Evolutionary conservation across 257 asterid species (phyloP), one percentile per base, ranked within the genome.

Genomic region (Solanum sitiens): DNA sequence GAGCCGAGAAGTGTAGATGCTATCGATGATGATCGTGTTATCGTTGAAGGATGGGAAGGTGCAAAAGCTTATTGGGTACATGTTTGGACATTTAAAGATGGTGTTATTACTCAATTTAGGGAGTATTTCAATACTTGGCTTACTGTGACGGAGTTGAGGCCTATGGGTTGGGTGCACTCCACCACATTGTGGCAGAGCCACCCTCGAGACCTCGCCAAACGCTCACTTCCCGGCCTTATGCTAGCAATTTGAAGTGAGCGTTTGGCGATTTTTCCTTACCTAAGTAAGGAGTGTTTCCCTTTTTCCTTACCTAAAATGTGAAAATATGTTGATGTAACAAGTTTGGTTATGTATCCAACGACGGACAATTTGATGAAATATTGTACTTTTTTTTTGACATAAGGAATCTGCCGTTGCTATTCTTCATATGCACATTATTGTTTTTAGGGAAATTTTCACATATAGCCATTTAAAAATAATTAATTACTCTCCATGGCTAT

Each of bases 81-180:
- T 72, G 98, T 94, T 37, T 96, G 99, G 99, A 95, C 94, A 6
- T 74, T 96, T 9, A 90, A 92, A 89, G 93, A 92, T 39, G 98
- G 99, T 2, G 47, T 93, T 21, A 94, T 95, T 68, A 95, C 94
- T 40, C 98, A 96, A 85, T 93, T 96, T 25, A 90, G 99, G 77
- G 99, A 96, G 82, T 96, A 96, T 74, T 96, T 96, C 91, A 96
- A 96, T 88, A 96, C 99, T 1, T 95, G 98, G 96, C 96, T 95
- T 10, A 96, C 98, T 7, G 98, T 96, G 6, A 93, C 90, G 10
- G 98, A 94, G 27, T 88, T 95, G 50, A 89, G 93, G 90, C 94
- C 94, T 14, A 74, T 72, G 35, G 91, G 70, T 15, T 32, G 89
- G 40, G 89, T 91, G 67, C 37, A 84, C 23, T 75, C 94, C 16